These are phyloP conservation scores for Exophiala phaeomuriformis DNA, from an alignment of 2,329 filamentous ascomycete species.

Conservation along the genomic window DNA sequence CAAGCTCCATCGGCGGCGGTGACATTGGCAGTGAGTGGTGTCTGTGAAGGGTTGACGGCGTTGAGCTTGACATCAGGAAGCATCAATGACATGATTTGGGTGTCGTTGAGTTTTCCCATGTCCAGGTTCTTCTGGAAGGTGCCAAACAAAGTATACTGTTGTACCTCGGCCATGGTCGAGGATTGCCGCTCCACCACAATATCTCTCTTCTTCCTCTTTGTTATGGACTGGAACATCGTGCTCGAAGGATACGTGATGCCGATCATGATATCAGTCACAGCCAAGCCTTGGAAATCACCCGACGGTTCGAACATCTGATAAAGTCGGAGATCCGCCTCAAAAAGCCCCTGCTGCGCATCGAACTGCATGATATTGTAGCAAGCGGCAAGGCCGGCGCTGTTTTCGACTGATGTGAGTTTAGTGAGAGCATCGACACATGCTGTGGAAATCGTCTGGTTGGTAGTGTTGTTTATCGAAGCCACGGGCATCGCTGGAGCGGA, in stretches of 20 bases:
- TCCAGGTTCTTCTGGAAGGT: constrained; percentile 28
- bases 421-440: constrained; percentile 56
- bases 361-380: constrained; percentile 76
- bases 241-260: constrained; percentile 27
- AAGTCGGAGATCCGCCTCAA: constrained; percentile 68
- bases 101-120: constrained; percentile 28
- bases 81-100: constrained; percentile 31
- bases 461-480: neutral
- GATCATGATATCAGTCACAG: constrained; percentile 29
- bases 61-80: constrained; percentile 33
- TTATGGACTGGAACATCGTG: constrained; percentile 24
- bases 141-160: constrained; percentile 32
- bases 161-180: constrained; percentile 27
- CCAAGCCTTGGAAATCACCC: constrained; percentile 40
- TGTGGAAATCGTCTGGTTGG: constrained; percentile 39
- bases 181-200: constrained; percentile 9
- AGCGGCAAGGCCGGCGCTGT: constrained; percentile 68
- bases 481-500: constrained; percentile 2
- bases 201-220: constrained; percentile 19
- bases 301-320: constrained; percentile 60
- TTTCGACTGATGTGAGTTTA: constrained; percentile 50
- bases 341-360: constrained; percentile 59
- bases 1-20: constrained; percentile 32
- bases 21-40: constrained; percentile 28
- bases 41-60: constrained; percentile 19